phyloP scores from a whole-genome alignment of 2,329 filamentous ascomycete species.

The Phyllosticta citriasiana region DNA sequence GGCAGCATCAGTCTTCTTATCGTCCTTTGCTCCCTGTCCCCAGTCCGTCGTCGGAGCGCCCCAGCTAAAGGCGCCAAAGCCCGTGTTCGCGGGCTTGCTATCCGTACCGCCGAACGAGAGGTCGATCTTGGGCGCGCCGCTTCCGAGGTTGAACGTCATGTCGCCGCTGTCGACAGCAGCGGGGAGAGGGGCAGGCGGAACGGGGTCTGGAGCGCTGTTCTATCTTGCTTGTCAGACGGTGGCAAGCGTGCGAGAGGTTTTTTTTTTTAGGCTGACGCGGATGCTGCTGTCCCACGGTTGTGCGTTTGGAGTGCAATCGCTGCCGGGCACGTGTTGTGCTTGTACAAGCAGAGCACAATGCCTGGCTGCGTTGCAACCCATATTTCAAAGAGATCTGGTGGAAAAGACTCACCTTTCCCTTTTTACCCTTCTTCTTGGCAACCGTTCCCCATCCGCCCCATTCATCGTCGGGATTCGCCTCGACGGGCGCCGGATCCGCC shows the following conservation, averaged over 20 bases:
- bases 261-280: neutral
- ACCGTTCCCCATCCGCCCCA: slow-evolving; percentile 41
- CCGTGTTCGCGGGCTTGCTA: slow-evolving; percentile 12
- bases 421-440: slow-evolving; percentile 39
- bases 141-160: slow-evolving; percentile 37
- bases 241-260: slow-evolving; percentile 5
- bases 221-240: neutral
- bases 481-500: slow-evolving; percentile 12
- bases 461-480: slow-evolving; percentile 19
- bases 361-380: neutral
- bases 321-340: neutral
- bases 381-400: neutral
- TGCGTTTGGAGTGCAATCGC: neutral
- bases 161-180: slow-evolving; percentile 25
- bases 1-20: slow-evolving; percentile 17
- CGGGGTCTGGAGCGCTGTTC: slow-evolving; percentile 5
- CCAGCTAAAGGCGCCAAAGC: slow-evolving; percentile 25
- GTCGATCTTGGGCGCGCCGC: slow-evolving; percentile 35
- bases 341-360: neutral
- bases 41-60: slow-evolving; percentile 22
- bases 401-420: slow-evolving; percentile 39
- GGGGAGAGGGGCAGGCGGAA: slow-evolving; percentile 15
- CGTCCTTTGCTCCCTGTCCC: slow-evolving; percentile 15
- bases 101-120: slow-evolving; percentile 32
- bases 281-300: neutral